Base-by-base conservation (phyloP, 768 basidiomycete genomes). In the Auricularia auricula-judae region DNA sequence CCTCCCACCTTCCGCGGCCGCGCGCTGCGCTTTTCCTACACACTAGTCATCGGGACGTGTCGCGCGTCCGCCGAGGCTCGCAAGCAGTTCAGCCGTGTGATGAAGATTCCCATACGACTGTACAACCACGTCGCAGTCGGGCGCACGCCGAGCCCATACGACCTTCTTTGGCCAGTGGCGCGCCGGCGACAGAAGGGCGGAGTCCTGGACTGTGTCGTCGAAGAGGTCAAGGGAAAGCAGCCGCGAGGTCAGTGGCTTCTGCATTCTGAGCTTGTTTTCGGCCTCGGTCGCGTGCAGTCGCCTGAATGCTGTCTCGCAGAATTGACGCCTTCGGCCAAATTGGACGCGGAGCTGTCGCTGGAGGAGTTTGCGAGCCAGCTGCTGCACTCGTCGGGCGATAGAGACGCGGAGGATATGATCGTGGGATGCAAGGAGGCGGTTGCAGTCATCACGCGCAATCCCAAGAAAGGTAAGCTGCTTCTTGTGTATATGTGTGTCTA, bases 1-100 rank as follows among this genome's bases (percentile, higher is more conserved):
- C 97, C 97, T 1, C 97, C 97, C 0, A 93, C 94, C 0, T 97
- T 91, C 76, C 82, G 84, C 58, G 96, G 97, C 2, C 86, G 89
- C 54, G 81, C 87, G 3, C 79, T 98, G 66, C 82, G 80, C 70
- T 95, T 99, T 72, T 88, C 88, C 3, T 98, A 98, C 71, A 87
- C 94, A 67, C 82, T 99, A 12, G 80, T 89, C n/a, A 82, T 98
- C 1, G 94, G 94, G 1, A 87, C 91, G 0, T 95, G 89, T 74
- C 82, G 91, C 12, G 84, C 88, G 21, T 29, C 56, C 4, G n/a
- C 56, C 8, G 29, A 59, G 47, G 56, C 56, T 1, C 12, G 29
- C 11, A 29, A 18, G 33, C 56, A 59, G 23, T 59, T 71, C 64
- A 89, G 90, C 74, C 77, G 86, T 39, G 83, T 94, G 2, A 91